Evolutionary conservation across 2,329 filamentous ascomycete species (phyloP).

Genomic region (Pyricularia grisea): DNA sequence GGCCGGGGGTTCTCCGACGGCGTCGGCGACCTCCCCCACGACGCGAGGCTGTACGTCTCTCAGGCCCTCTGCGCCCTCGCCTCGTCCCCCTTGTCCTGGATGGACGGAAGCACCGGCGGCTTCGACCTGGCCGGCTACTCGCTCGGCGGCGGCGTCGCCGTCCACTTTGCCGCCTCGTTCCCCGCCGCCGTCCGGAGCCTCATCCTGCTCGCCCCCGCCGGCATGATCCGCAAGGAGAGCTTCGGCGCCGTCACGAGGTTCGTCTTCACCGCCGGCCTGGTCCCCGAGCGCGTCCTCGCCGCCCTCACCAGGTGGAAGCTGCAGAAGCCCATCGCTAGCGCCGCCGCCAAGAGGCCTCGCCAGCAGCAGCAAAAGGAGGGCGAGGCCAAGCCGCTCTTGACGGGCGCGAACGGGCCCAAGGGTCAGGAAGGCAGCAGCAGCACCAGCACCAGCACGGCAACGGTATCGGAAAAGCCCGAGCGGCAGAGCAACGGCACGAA

Average conservation of each 20-base stretch:
- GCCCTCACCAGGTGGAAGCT: slow-evolving; percentile 37
- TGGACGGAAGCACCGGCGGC: slow-evolving; percentile 36
- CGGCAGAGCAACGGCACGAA: background rate
- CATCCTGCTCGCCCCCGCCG: slow-evolving; percentile 69
- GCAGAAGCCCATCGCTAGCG: slow-evolving; percentile 36
- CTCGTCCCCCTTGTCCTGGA: slow-evolving; percentile 63
- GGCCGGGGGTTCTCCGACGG: slow-evolving; percentile 59
- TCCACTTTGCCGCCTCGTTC: slow-evolving; percentile 65
- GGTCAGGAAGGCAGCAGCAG: background rate
- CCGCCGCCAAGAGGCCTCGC: slow-evolving; percentile 9
- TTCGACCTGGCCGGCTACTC: slow-evolving; percentile 73
- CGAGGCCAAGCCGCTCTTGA: background rate
- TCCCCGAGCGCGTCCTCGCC: slow-evolving; percentile 43
- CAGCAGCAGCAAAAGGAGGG: slow-evolving; percentile 1
- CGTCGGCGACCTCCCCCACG: slow-evolving; percentile 58
- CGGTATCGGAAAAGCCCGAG: background rate
- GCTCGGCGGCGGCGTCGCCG: slow-evolving; percentile 69
- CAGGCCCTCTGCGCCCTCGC: slow-evolving; percentile 63
- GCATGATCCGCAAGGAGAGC: slow-evolving; percentile 53
- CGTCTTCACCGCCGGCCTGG: slow-evolving; percentile 43
- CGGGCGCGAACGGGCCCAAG: background rate
- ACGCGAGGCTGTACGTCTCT: slow-evolving; percentile 61
- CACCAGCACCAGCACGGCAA: too few relatives aligned
- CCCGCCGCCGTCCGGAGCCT: slow-evolving; percentile 60
- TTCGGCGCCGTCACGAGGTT: slow-evolving; percentile 40